Evolutionary conservation across 2,329 filamentous ascomycete genomes (phyloP), one percentile per base, ranked within the genome.

Genomic region (Gaeumannomyces sp.): DNA sequence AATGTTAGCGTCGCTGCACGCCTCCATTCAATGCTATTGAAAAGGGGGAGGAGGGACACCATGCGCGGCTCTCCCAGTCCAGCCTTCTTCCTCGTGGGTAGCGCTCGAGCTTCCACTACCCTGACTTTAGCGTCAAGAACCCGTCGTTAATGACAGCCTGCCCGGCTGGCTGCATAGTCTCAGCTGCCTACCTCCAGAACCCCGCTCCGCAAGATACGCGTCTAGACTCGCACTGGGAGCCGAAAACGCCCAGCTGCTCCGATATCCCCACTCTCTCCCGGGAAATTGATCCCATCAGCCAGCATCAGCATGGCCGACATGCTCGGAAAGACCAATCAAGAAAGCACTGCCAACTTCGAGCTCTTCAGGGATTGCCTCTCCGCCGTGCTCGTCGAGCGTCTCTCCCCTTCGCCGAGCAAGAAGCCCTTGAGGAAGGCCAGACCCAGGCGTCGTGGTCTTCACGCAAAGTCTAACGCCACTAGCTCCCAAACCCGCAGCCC

Each of bases 321-420:
- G n/a, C n/a, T 58, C n/a, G 28, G 25, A 5, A 16, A 58, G 16
- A 7, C 25, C n/a, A 4, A 5, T 10, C 28, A 19, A 58, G 28
- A 58, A 27, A 58, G n/a, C n/a, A 25, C 13, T 25, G n/a, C 25
- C 64, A 91, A 91, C 70, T 89, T 86, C 73, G 83, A 87, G 63
- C 78, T 86, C 60, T 93, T 95, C 75, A 82, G 89, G 64, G 92
- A 95, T 71, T 91, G 85, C 72, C 79, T 95, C 67, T 90, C 90
- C 11, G 85, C 85, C 22, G 82, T 86, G 0, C 79, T 95, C 16
- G 84, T 94, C 63, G 84, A 86, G 62, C 85, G 82, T 66, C 82
- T 88, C 16, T 76, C 82, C 5, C 72, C 65, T 14, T 38, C 22
- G 27, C 8, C 27, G 10, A 38, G 56, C 28, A 64, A 57, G 63